Base-by-base conservation (phyloP, 495 filamentous ascomycete genomes). In the Cudoniella acicularis region DNA sequence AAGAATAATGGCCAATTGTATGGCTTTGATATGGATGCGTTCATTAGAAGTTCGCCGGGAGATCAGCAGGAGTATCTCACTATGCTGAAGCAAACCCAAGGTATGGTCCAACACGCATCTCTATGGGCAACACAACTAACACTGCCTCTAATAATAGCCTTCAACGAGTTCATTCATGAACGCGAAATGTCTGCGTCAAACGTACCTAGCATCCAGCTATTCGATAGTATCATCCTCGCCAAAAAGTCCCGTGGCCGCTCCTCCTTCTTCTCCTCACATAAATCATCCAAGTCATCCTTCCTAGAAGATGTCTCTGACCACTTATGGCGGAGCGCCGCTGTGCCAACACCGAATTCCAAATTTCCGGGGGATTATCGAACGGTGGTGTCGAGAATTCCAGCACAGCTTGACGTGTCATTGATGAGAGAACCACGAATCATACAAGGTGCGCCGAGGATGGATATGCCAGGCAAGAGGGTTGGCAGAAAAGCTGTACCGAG, bases 111-210 rank as follows among this genome's bases (percentile, higher is more conserved):
- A 24, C 40, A 11, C n/a, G 30, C 13, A n/a, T n/a, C n/a, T n/a
- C n/a, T n/a, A n/a, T n/a, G n/a, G n/a, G n/a, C n/a, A n/a, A n/a
- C n/a, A n/a, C n/a, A n/a, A n/a, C n/a, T n/a, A n/a, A n/a, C n/a
- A n/a, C n/a, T n/a, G n/a, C n/a, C n/a, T n/a, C n/a, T n/a, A n/a
- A n/a, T 6, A 17, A 18, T 49, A 93, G 92, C 80, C 16, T 97
- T 98, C 72, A 96, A 96, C 68, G 91, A 97, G 72, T 98, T 98
- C 68, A 93, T 97, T 66, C 90, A 95, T 68, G 90, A 96, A 50
- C 85, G 94, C 27, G 94, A 98, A 70, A 78, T 79, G 16, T 80
- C 79, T 30, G 70, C 80, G 10, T 70, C 81, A 4, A 66, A 72
- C 1, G 68, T 80, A 54, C 87, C 91, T 2, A 64, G 79, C 9